Conservation (phyloP, 1,284 basidiomycete species). For the Cryptococcus sp. region DNA sequence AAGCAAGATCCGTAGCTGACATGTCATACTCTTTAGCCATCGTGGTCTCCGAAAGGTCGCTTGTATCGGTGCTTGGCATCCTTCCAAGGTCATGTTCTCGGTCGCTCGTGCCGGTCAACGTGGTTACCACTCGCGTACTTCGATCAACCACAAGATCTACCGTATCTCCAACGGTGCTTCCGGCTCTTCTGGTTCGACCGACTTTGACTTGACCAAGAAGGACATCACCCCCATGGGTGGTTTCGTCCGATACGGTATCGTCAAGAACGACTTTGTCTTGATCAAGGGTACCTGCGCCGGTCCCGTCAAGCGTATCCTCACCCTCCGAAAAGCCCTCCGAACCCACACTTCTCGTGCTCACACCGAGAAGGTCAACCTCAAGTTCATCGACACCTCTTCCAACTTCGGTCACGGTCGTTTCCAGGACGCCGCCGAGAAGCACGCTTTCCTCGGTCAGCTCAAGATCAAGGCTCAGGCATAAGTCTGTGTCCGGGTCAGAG, state of each 20-base stretch:
- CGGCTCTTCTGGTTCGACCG: conserved; percentile 85
- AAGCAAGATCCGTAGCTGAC: conserved; percentile 70
- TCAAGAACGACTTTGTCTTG: conserved; percentile 98
- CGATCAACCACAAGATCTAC: conserved; percentile 99
- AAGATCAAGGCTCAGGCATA: conserved; percentile 51
- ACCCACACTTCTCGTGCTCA: conserved; percentile 57
- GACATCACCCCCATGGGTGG: conserved; percentile 97
- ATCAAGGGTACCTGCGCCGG: conserved; percentile 93
- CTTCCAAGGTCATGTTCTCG: conserved; percentile 86
- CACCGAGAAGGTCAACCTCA: conserved; percentile 89
- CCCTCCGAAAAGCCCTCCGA: conserved; percentile 46
- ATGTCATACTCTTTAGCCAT: conserved; percentile 57
- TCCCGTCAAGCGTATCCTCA: conserved; percentile 89
- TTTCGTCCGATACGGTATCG: conserved; percentile 95
- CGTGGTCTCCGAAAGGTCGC: conserved; percentile 99
- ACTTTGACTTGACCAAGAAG: conserved; percentile 92
- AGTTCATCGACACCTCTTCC: conserved; percentile 95
- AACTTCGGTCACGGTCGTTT: conserved; percentile 62
- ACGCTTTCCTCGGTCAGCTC: conserved; percentile 78
- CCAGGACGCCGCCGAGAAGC: conserved; percentile 96
- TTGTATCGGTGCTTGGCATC: conserved; percentile 77
- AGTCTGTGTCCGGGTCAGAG: conserved; percentile 1
- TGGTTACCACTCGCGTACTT: conserved; percentile 98
- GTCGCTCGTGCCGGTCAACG: conserved; percentile 99
- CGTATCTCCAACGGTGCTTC: conserved; percentile 84